Evolutionary conservation across 1,284 basidiomycete species (phyloP).

Genomic region (Cryptococcus depauperatus): DNA sequence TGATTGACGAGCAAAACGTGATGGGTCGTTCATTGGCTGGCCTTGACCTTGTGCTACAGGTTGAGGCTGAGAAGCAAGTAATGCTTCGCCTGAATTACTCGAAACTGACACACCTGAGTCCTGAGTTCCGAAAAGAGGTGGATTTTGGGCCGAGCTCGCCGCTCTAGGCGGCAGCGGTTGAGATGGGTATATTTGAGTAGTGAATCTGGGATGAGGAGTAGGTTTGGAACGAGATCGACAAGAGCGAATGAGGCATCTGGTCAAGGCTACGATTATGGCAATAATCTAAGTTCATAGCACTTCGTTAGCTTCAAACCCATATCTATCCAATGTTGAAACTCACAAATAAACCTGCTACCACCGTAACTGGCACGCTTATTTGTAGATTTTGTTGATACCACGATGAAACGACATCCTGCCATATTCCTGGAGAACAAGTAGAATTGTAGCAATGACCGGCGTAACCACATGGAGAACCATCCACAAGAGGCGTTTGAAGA

Average conservation of each 20-base stretch:
- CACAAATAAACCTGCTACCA: constrained; percentile 60
- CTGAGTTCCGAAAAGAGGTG: too few relatives aligned
- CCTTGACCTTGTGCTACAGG: too few relatives aligned
- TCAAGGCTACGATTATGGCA: constrained; percentile 33
- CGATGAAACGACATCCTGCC: constrained; percentile 56
- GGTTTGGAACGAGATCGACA: constrained; percentile 1
- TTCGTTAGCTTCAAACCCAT: neutral
- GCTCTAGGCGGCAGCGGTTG: too few relatives aligned
- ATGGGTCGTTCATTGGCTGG: too few relatives aligned
- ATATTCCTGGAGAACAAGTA: constrained; percentile 57
- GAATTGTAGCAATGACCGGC: constrained; percentile 63
- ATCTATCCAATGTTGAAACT: too few relatives aligned
- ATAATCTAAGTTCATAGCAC: too few relatives aligned
- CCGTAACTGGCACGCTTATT: constrained; percentile 69
- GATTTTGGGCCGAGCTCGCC: too few relatives aligned
- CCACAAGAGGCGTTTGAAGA: constrained; percentile 65
- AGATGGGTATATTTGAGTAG: neutral
- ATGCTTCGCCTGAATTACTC: too few relatives aligned
- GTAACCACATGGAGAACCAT: constrained; percentile 79
- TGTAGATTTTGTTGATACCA: constrained; percentile 71
- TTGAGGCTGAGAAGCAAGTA: too few relatives aligned
- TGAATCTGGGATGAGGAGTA: neutral
- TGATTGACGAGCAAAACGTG: neutral
- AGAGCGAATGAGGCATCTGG: constrained; percentile 33
- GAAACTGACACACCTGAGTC: too few relatives aligned